phyloP scores from a whole-genome alignment of 2,329 filamentous ascomycete species.

The Chalaropsis ovoidea region DNA sequence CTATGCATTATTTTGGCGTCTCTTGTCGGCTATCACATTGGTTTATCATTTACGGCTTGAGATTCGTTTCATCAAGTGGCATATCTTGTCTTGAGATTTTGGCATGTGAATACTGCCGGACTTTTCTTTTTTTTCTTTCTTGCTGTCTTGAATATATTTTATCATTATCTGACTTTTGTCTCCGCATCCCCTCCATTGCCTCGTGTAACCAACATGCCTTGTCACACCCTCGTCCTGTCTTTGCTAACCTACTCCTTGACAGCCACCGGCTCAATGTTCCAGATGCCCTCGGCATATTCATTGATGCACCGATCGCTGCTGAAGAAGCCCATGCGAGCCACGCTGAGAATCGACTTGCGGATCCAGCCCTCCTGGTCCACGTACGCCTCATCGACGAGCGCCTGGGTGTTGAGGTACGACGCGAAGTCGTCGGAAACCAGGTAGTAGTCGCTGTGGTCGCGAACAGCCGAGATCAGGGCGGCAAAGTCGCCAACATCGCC shows the following conservation, averaged over 20 bases:
- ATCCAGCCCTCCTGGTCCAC: slow-evolving; percentile 87
- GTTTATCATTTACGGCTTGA: slow-evolving; percentile 9
- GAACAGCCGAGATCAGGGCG: slow-evolving; percentile 74
- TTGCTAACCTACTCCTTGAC: neutral
- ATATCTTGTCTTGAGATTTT: neutral
- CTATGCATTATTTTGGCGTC: slow-evolving; percentile 16
- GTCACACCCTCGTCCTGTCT: neutral
- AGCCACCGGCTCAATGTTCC: slow-evolving; percentile 78
- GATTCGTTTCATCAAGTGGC: slow-evolving; percentile 2
- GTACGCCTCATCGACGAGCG: slow-evolving; percentile 84
- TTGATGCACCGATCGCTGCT: slow-evolving; percentile 89
- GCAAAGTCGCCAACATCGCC: slow-evolving; percentile 68
- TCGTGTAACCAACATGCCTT: neutral
- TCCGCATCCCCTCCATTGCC: neutral
- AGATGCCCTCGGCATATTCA: slow-evolving; percentile 94
- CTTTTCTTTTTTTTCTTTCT: slow-evolving; percentile 7
- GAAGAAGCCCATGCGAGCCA: slow-evolving; percentile 95
- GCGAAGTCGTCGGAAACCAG: slow-evolving; percentile 95
- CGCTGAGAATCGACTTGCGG: slow-evolving; percentile 77
- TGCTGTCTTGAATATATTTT: neutral
- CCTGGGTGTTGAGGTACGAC: slow-evolving; percentile 84
- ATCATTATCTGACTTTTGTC: neutral
- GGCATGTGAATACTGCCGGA: neutral
- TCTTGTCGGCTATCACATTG: slow-evolving; percentile 1
- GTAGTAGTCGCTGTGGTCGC: slow-evolving; percentile 94